Percentiles rank a stretch among this genome's conserved stretches.
Evolutionary conservation across 2,329 filamentous ascomycete species (phyloP).

Genomic region (Myriosclerotinia duriaeana): DNA sequence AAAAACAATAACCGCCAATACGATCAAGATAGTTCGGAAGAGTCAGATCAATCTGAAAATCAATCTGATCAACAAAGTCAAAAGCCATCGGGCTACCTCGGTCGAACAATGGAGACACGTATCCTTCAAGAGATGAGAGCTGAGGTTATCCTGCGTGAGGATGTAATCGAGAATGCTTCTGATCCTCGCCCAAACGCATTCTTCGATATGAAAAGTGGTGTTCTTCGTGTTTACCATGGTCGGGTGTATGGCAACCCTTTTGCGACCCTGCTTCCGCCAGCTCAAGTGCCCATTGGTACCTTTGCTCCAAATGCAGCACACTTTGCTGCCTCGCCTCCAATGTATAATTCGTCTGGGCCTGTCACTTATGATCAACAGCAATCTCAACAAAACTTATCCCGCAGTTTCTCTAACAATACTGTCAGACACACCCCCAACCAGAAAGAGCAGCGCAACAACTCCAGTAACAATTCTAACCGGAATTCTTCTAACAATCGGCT

Average conservation of each 20-base stretch:
- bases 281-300: constrained; percentile 45
- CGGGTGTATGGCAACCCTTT: constrained; percentile 54
- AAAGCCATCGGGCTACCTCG: background rate
- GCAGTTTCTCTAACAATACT: background rate
- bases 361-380: constrained; percentile 11
- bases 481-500: background rate
- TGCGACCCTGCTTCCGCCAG: constrained; percentile 49
- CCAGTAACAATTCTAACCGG: constrained; percentile 6
- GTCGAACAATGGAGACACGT: constrained; percentile 14
- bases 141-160: constrained; percentile 46
- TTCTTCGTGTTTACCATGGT: constrained; percentile 59
- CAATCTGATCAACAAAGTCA: background rate
- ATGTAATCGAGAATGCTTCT: constrained; percentile 51
- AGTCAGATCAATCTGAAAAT: background rate
- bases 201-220: constrained; percentile 52
- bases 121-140: constrained; percentile 21
- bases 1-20: constrained; percentile 2
- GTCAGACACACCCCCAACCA: constrained; percentile 11
- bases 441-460: background rate
- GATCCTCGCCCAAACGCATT: constrained; percentile 61
- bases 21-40: constrained; percentile 9
- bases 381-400: background rate
- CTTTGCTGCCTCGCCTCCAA: constrained; percentile 40
- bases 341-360: constrained; percentile 1
- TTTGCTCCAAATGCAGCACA: constrained; percentile 27